These are phyloP conservation scores for Yarrowia sp. DNA, from an alignment of 805 yeast species.

Conservation along the genomic window DNA sequence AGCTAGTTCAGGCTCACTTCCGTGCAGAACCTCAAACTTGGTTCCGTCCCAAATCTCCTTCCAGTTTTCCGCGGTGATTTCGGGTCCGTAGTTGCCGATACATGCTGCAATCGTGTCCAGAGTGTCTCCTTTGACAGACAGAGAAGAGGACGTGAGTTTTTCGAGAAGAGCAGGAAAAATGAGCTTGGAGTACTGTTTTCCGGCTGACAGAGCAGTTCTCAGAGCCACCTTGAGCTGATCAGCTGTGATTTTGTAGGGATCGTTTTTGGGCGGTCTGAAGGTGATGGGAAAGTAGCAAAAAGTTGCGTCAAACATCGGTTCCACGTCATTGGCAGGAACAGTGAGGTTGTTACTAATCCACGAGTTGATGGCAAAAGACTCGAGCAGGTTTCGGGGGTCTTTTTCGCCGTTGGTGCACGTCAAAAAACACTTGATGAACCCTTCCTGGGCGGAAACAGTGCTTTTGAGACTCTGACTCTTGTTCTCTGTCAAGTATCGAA, in stretches of 20 bases:
- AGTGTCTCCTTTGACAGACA: constrained; percentile 58
- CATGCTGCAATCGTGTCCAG: constrained; percentile 59
- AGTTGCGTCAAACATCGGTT: constrained; percentile 77
- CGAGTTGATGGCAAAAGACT: constrained; percentile 59
- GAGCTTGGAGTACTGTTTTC: constrained; percentile 62
- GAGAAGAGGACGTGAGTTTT: constrained; percentile 33
- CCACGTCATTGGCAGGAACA: constrained; percentile 44
- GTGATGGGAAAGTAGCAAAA: constrained; percentile 97
- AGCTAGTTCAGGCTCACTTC: constrained; percentile 49
- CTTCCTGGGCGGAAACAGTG: constrained; percentile 37
- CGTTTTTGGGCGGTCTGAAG: constrained; percentile 85
- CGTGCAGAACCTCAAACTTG: constrained; percentile 84
- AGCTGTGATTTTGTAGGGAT: constrained; percentile 78
- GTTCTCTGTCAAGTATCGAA: constrained; percentile 44
- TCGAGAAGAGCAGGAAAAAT: constrained; percentile 70
- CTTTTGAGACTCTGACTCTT: constrained; percentile 15
- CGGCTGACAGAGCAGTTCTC: constrained; percentile 60
- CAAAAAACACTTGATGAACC: constrained; percentile 55
- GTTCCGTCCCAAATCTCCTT: constrained; percentile 78
- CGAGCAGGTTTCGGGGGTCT: constrained; percentile 82
- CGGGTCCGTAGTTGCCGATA: constrained; percentile 49
- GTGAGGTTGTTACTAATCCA: constrained; percentile 44
- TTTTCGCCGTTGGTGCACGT: constrained; percentile 82
- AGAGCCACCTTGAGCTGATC: constrained; percentile 63
- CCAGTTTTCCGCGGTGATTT: constrained; percentile 60